Evolutionary conservation across 371 early-diverging fungal species (phyloP).

Genomic region (Batrachochytrium dendrobatidis): DNA sequence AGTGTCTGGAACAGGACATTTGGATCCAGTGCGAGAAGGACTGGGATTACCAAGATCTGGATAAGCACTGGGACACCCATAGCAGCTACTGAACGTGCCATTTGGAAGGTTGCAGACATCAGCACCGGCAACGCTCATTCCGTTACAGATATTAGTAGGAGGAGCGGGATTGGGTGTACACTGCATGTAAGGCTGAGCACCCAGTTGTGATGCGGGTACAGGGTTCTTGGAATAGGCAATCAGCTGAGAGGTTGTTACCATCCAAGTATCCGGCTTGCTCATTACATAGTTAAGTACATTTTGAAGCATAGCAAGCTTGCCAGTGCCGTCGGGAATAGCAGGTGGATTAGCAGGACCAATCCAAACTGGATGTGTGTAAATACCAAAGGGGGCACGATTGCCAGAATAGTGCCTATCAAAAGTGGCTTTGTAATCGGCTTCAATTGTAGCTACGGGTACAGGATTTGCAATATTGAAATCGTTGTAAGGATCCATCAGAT

Average conservation of each 20-base stretch:
- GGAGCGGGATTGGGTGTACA: constrained; percentile 45
- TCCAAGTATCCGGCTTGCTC: constrained; percentile 19
- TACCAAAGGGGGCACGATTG: constrained; percentile 62
- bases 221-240: constrained; percentile 27
- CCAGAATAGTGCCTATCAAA: constrained; percentile 60
- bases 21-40: constrained; percentile 40
- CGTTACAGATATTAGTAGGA: constrained; percentile 65
- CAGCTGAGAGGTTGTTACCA: constrained; percentile 20
- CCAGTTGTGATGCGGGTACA: constrained; percentile 17
- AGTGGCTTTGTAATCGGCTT: constrained; percentile 44
- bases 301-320: constrained; percentile 24
- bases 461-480: constrained; percentile 14
- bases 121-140: constrained; percentile 46
- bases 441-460: neutral
- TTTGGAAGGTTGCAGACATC: constrained; percentile 51
- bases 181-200: constrained; percentile 22
- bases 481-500: constrained; percentile 66
- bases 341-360: constrained; percentile 12
- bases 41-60: constrained; percentile 51
- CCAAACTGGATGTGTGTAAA: constrained; percentile 37
- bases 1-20: constrained; percentile 52
- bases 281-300: constrained; percentile 16
- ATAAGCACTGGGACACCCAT: constrained; percentile 49
- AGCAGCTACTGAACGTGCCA: constrained; percentile 52
- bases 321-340: constrained; percentile 27